These are phyloP conservation scores for Cerrena zonata DNA, from an alignment of 1,284 basidiomycete genomes.

Conservation along the genomic window DNA sequence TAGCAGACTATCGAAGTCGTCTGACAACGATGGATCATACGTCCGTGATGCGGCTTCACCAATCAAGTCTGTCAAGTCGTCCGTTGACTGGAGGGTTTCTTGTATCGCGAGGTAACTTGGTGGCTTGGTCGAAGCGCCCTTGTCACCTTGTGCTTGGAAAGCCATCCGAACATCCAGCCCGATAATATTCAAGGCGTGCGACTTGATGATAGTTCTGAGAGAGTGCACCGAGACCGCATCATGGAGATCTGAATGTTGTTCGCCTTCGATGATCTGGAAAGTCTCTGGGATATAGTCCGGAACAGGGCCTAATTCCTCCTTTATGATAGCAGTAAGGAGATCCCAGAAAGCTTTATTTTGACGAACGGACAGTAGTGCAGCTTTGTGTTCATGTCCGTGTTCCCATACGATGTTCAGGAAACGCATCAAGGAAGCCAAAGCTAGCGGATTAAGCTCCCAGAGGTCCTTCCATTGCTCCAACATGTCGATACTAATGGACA, in stretches of 20 bases:
- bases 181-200: slow-evolving; percentile 68
- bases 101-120: slow-evolving; percentile 56
- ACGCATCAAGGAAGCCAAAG: slow-evolving; percentile 70
- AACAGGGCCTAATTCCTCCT: slow-evolving; percentile 58
- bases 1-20: slow-evolving; percentile 44
- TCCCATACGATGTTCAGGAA: slow-evolving; percentile 83
- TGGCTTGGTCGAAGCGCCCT: slow-evolving; percentile 39
- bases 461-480: slow-evolving; percentile 65
- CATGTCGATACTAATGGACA: slow-evolving; percentile 62
- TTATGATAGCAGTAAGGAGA: slow-evolving; percentile 53
- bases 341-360: slow-evolving; percentile 60
- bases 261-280: slow-evolving; percentile 43
- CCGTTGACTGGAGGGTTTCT: slow-evolving; percentile 49
- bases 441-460: slow-evolving; percentile 70
- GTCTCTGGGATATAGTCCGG: slow-evolving; percentile 56
- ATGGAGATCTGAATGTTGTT: slow-evolving; percentile 54
- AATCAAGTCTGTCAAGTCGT: slow-evolving; percentile 56
- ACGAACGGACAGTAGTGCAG: slow-evolving; percentile 51
- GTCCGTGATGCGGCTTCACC: slow-evolving; percentile 62
- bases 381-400: slow-evolving; percentile 72
- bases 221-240: slow-evolving; percentile 57
- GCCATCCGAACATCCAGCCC: slow-evolving; percentile 66
- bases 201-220: slow-evolving; percentile 70
- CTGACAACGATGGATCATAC: slow-evolving; percentile 68
- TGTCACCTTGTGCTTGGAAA: slow-evolving; percentile 35